Base-by-base conservation (phyloP, 306 rosid species). In the Ormosia semicastrata region DNA sequence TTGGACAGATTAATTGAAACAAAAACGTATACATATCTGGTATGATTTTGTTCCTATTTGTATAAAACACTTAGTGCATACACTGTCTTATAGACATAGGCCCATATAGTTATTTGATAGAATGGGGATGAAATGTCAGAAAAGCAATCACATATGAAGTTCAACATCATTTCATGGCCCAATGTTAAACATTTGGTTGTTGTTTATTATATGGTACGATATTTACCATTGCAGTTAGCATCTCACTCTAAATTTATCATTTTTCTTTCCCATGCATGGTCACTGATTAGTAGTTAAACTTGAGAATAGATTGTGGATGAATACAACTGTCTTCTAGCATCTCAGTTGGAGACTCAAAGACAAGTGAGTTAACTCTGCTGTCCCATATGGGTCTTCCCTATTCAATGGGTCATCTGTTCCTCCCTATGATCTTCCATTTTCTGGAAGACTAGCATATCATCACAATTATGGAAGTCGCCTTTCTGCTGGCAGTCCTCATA, bases 341-440 rank as follows among this genome's bases (percentile, higher is more conserved):
- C 92, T 76, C 99, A 93, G 88, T 86, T 93, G 87, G 96, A 95
- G 83, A 88, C 85, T 80, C 97, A 95, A 80, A 93, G 98, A 92
- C 98, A 89, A 78, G 99, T 95, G 85, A 73, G 92, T 73, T 70
- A 46, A 59, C 69, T 11, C 54, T 70, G 41, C 17, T 66, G 36
- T 66, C 73, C 79, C 71, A 1, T 92, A 88, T 66, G 94, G 97
- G 7, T 86, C 97, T 71, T 90, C 96, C 71, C 75, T 91, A 4
- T 91, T 92, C 85, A 90, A 87, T 29, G 90, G 91, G 49, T 87
- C 97, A 33, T 77, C 94, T 44, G 81, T 88, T 49, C 97, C 92
- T 70, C 90, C 94, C 2, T 90, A 84, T 83, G 97, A 90, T 66
- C 87, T 89, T 68, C 91, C 94, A 17, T 92, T 84, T 83, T 81